Base-by-base conservation (phyloP, 164 flowering plant species). In the Piper betle region DNA sequence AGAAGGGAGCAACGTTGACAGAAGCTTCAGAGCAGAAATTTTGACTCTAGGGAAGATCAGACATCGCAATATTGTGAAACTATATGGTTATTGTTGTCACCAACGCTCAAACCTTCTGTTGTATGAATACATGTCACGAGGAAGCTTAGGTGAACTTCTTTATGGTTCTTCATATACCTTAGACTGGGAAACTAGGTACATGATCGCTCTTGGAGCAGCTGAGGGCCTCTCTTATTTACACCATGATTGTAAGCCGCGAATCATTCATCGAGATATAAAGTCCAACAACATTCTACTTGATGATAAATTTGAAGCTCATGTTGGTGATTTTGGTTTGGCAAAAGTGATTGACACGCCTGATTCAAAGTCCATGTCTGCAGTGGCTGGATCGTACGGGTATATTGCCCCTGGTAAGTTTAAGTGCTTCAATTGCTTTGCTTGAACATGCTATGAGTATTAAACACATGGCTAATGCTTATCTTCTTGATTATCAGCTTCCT, bases 301-400 rank as follows among this genome's bases (percentile, higher is more conserved):
- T 58, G 80, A 79, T 16, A 77, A 77, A 58, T 88, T 86, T 65
- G 90, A 91, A 79, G 95, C 99, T 17, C 97, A 84, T 77, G 99
- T 94, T 62, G 97, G 99, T 64, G 99, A 94, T 75, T 91, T 91
- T 63, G 99, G 97, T 25, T 72, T 94, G 68, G 97, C 99, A 1
- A 94, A 91, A 77, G 86, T 94, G 57, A 74, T 94, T 63, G 99
- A 94, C 74, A 81, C 88, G 99, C 96, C 99, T 57, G 84, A 84
- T 7, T 88, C 95, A 19, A 94, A 88, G 73, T 82, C 96, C 37
- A 76, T 94, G 86, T 88, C 96, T 48, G 96, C 96, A 37, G 87
- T 94, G 68, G 99, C 97, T 61, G 99, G 99, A 50, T 88, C 99
- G n/a, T 94, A 88, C 67, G 99, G 99, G 2, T 94, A 94, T 69